Evolutionary conservation across 306 rosid species (phyloP), one percentile per base, ranked within the genome.

Genomic region (Cyamopsis tetragonoloba): DNA sequence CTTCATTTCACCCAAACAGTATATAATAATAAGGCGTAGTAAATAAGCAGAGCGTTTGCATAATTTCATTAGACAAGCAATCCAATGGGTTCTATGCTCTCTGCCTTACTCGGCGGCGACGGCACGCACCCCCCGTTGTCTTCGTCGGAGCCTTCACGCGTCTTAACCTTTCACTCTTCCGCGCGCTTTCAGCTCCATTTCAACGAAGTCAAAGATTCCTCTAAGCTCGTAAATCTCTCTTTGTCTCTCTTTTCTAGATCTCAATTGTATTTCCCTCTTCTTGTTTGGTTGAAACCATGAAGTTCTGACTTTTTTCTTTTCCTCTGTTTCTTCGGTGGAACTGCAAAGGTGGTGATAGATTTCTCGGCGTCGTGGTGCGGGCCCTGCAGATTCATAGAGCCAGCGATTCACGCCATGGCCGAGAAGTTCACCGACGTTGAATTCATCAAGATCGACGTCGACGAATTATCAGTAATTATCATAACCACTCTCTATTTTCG

Each of bases 361-460:
- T 95, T 95, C 95, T 81, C 95, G 1, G 99, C 97, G 2, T 38
- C 92, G 24, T 95, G 97, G 99, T 95, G 99, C 62, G 99, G 97
- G 0, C 99, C 97, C 1, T 95, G 97, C 78, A 88, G n/a, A 57
- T 56, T 86, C 60, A 88, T 95, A 6, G 97, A 80, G 82, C 99
- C 96, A 0, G 73, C 55, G 34, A 34, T 86, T 81, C 83, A 77
- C 46, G 84, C 53, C 68, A 76, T 93, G 91, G 66, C 96, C 6
- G 9, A 39, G 0, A 81, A 70, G 61, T 86, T 37, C 84, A 7
- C 81, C 37, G 87, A 82, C 15, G 97, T 88, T 42, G 80, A 75
- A 10, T 95, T 95, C 83, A 73, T 70, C 78, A 95, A 88, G 81
- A 83, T 95, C 80, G 99, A 95, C 37, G 99, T 95, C 47, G 97